phyloP scores from a whole-genome alignment of 371 early-diverging fungal species.

The Mortierella sp. region DNA sequence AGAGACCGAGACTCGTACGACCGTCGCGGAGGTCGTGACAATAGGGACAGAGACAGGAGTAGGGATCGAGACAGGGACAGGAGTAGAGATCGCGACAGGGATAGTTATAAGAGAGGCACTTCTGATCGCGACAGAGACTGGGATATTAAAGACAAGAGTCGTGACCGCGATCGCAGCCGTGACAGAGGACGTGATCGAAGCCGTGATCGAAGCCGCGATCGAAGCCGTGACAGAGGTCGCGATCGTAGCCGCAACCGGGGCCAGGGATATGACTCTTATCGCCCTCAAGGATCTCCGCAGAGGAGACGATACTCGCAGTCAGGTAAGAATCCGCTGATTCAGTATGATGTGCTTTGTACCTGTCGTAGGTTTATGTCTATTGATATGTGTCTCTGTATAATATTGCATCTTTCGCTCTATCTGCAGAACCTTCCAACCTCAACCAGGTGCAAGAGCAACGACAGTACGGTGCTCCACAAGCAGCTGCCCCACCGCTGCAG shows the following conservation, averaged over 20 bases:
- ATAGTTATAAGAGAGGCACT: background rate
- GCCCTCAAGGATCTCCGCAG: background rate
- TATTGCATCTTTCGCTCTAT: too few species aligned
- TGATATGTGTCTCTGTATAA: too few species aligned
- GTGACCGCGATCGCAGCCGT: background rate
- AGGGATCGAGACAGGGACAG: background rate
- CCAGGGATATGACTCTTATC: background rate
- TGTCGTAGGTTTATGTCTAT: too few species aligned
- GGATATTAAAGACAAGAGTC: background rate
- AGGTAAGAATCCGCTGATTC: too few species aligned
- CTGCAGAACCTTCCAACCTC: too few species aligned
- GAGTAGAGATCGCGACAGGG: too few species aligned
- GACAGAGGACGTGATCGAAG: background rate
- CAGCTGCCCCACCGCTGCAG: slow-evolving; percentile 1
- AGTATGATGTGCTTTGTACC: too few species aligned
- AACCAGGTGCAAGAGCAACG: background rate
- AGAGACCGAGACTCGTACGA: slow-evolving; percentile 7
- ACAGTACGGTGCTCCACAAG: slow-evolving; percentile 4
- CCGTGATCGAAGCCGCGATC: slow-evolving; percentile 14
- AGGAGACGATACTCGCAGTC: too few species aligned
- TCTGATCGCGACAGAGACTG: slow-evolving; percentile 12
- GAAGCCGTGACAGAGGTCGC: slow-evolving; percentile 3
- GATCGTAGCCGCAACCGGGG: background rate
- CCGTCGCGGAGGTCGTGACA: slow-evolving; percentile 14
- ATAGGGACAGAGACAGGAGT: slow-evolving; percentile 3